These are phyloP conservation scores for Trichoderma virens DNA, from an alignment of 495 filamentous ascomycete species.

Conservation along the genomic window DNA sequence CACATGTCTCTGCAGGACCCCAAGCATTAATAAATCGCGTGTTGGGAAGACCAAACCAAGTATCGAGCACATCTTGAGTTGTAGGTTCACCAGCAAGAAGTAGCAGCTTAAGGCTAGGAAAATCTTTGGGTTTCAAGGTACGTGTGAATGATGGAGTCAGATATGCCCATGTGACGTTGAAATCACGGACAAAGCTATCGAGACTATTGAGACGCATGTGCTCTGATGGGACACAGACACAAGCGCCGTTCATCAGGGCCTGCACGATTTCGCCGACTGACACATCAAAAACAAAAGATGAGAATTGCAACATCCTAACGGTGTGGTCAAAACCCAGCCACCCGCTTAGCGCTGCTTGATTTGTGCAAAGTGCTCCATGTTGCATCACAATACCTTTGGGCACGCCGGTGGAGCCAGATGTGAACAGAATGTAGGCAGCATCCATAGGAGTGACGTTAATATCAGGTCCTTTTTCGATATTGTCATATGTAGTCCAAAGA, in stretches of 20 bases:
- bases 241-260: neutral
- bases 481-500: neutral
- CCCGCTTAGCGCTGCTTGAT: neutral
- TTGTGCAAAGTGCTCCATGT: neutral
- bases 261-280: slow-evolving; percentile 2
- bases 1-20: slow-evolving; percentile 40
- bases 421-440: neutral
- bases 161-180: slow-evolving; percentile 12
- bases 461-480: neutral
- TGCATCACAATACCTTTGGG: neutral
- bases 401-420: neutral
- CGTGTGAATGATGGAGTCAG: slow-evolving; percentile 12
- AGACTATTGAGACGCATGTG: slow-evolving; percentile 5
- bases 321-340: neutral
- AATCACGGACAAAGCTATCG: slow-evolving; percentile 16
- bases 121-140: slow-evolving; percentile 15
- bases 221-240: slow-evolving; percentile 4
- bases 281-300: slow-evolving; percentile 50
- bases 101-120: slow-evolving; percentile 16
- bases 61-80: slow-evolving; percentile 9
- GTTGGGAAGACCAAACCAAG: slow-evolving; percentile 6
- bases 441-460: neutral
- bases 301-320: slow-evolving; percentile 15
- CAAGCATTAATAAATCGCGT: slow-evolving; percentile 42
- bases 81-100: slow-evolving; percentile 18